Percentiles rank a stretch among this genome's conserved stretches.
phyloP scores from a whole-genome alignment of 345 rosid species.

The Hibiscus mutabilis region DNA sequence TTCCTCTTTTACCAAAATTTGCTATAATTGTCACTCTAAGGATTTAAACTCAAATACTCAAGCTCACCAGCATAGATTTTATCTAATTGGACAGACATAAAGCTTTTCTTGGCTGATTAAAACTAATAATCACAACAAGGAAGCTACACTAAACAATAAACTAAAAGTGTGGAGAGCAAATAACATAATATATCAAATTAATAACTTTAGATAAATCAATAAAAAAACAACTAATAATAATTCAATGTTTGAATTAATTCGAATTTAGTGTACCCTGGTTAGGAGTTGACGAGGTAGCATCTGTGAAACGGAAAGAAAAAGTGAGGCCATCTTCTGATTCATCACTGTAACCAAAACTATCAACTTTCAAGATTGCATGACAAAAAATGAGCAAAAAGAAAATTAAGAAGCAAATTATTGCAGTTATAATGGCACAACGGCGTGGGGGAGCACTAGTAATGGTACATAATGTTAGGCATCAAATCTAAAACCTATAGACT shows the following conservation, averaged over 20 bases:
- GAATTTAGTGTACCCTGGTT: constrained; percentile 67
- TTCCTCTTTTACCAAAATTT: neutral
- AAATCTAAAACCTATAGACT: neutral
- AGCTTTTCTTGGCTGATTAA: neutral
- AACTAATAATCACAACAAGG: neutral
- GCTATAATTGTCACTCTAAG: neutral
- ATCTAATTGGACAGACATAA: neutral
- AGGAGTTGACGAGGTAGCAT: constrained; percentile 64
- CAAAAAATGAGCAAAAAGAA: neutral
- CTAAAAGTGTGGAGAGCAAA: neutral
- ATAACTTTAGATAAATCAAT: neutral
- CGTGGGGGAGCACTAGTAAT: neutral
- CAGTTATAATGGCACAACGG: neutral
- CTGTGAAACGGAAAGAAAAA: constrained; percentile 96
- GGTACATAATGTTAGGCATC: neutral
- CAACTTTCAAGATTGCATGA: constrained; percentile 12
- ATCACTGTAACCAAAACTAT: constrained; percentile 48
- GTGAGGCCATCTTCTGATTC: constrained; percentile 86
- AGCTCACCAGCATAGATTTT: neutral
- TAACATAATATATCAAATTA: neutral
- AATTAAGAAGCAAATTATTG: neutral
- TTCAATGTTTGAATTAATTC: constrained; percentile 2
- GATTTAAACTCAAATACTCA: neutral
- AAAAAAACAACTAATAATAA: constrained; percentile 8
- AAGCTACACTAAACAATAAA: neutral